Base-by-base conservation (phyloP, 768 basidiomycete species). In the Suillus placidus region DNA sequence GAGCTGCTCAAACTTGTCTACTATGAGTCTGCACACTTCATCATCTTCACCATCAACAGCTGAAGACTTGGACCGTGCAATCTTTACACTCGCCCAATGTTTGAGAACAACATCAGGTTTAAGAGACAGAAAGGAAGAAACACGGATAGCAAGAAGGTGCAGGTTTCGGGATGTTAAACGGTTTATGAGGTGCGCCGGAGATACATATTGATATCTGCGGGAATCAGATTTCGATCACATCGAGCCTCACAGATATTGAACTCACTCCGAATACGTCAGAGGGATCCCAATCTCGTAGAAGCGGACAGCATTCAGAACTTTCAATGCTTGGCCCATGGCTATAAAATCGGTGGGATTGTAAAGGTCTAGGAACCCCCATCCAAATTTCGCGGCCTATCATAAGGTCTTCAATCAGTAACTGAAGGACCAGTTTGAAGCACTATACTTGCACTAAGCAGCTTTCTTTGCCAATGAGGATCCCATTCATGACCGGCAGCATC, bases 21-120 rank as follows among this genome's bases (percentile, higher is more conserved):
- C 95, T 65, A 99, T 97, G 64, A 87, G 77, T 57, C 81, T 81
- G 72, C 94, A 95, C 13, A 97, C 81, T 51, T 88, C 89, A 43
- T 90, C 90, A 69, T 97, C 95, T 26, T 86, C 89, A 23, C 79
- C 80, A 14, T 88, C 79, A 14, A 88, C 88, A 0, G 85, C 77
- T 0, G 86, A 81, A 0, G 90, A 81, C 67, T 87, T 87, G 13
- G 93, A 88, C 18, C 85, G 87, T 57, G 87, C 76, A 64, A 99
- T 97, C 77, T 97, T 97, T 1, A 94, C 91, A 66, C 88, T 89
- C 1, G 97, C 97, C 97, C 97, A 99, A 73, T 99, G 97, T 68
- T 90, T 93, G 49, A 99, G 80, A 1, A 99, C 95, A 0, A 87
- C 85, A 68, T 95, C 92, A 1, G 95, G 91, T 61, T 92, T 91